Evolutionary conservation across 2,329 filamentous ascomycete genomes (phyloP).

Genomic region (Xylariaceae sp.): DNA sequence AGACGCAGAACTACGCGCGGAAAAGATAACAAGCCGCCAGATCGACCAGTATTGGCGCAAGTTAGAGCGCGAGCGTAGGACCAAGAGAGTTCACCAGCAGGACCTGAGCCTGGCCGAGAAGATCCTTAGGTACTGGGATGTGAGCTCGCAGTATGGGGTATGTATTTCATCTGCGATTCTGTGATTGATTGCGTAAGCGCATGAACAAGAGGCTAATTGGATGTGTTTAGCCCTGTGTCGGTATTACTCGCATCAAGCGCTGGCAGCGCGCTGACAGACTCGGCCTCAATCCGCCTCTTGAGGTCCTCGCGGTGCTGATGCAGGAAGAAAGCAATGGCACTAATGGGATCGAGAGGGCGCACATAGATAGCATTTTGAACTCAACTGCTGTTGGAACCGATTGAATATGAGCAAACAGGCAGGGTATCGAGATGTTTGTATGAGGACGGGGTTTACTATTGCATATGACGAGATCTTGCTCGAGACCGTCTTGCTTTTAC

Average conservation of each 20-base stretch:
- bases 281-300: conserved; percentile 85
- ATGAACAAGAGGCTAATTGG: conserved; percentile 5
- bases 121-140: conserved; percentile 89
- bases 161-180: conserved; percentile 48
- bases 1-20: conserved; percentile 62
- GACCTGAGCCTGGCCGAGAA: conserved; percentile 78
- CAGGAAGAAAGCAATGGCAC: conserved; percentile 68
- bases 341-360: conserved; percentile 65
- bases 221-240: conserved; percentile 76
- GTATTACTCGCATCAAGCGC: conserved; percentile 78
- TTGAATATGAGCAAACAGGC: conserved; percentile 22
- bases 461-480: conserved; percentile 21
- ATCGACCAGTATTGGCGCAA: conserved; percentile 79
- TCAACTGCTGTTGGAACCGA: conserved; percentile 49
- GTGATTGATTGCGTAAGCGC: too few relatives aligned
- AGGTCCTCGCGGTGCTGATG: conserved; percentile 85
- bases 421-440: conserved; percentile 4
- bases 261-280: conserved; percentile 87
- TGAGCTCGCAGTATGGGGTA: conserved; percentile 90
- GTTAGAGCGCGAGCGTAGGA: conserved; percentile 71
- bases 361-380: conserved; percentile 73
- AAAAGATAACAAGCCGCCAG: conserved; percentile 68
- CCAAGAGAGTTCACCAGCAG: conserved; percentile 78
- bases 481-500: conserved; percentile 10
- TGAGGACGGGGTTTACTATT: conserved; percentile 10